These are phyloP conservation scores for Arabis alpina DNA, from an alignment of 345 rosid species.

Conservation along the genomic window DNA sequence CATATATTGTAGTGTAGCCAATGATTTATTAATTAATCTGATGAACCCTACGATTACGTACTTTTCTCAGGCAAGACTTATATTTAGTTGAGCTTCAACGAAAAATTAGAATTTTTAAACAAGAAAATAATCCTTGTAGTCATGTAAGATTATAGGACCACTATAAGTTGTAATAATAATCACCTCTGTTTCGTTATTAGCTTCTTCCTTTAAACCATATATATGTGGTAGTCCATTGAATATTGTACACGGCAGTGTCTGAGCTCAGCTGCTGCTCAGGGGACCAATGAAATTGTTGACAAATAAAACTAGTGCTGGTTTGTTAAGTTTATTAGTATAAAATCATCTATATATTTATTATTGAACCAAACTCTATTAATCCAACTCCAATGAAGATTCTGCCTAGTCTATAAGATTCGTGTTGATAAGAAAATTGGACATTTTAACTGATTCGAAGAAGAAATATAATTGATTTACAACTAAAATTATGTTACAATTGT, in stretches of 20 bases:
- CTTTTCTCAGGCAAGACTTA: neutral
- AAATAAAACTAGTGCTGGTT: neutral
- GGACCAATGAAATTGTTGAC: conserved; percentile 1
- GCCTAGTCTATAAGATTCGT: conserved; percentile 1
- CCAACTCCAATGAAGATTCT: conserved; percentile 8
- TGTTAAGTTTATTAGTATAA: too few species aligned
- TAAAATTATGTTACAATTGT: too few species aligned
- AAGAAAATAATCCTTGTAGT: too few species aligned
- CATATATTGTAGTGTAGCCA: too few species aligned
- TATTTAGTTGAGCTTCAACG: neutral
- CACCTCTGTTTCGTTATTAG: conserved; percentile 7
- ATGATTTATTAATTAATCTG: too few species aligned
- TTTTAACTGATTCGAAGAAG: neutral
- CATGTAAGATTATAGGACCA: too few species aligned
- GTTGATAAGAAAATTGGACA: neutral
- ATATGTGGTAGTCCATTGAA: conserved; percentile 20
- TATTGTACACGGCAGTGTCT: neutral
- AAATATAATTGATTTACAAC: neutral
- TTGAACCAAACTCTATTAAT: neutral
- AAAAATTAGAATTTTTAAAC: too few species aligned
- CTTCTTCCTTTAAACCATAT: conserved; percentile 11
- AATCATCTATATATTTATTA: too few species aligned
- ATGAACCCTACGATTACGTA: too few species aligned
- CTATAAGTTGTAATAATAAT: conserved; percentile 26
- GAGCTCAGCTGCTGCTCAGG: conserved; percentile 11